Evolutionary conservation across 805 yeast genomes (phyloP), one percentile per base, ranked within the genome.

Genomic region (Kodamaea nitidulidarum): DNA sequence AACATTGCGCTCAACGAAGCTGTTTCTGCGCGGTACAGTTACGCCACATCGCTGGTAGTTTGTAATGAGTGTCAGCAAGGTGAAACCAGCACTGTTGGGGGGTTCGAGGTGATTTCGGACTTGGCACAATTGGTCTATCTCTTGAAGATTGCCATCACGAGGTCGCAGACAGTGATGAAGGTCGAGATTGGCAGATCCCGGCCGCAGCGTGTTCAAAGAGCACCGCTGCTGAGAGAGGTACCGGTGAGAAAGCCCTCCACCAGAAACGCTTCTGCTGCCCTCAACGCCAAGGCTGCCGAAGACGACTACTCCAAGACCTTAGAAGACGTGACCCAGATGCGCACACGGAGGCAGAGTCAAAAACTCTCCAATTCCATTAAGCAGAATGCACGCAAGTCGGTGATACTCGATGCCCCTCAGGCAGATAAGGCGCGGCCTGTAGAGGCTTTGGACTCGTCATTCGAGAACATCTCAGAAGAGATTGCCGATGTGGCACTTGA

Each of bases 131-230:
- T 88, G 53, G 70, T 81, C 14, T 87, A 80, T 55, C 63, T 93
- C 33, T 65, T 90, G 48, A 83, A 85, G 51, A 88, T 93, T 45
- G 98, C 98, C 0, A 67, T 90, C 34, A 76, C 84, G 3, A 71
- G 96, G 41, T 84, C 84, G 28, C 78, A 65, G 52, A 71, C 76
- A 14, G 84, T 81, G 0, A 79, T 83, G 77, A 54, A 45, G 37
- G 56, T 43, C 6, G 46, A 46, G 9, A 21, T 47, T 26, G 47
- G 44, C 3, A 24, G 27, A n/a, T 20, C 41, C 3, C 18, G 29
- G 9, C 30, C 15, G 6, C 28, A 10, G 32, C 22, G n/a, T n/a
- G 32, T 28, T 20, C 26, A 26, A 22, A 25, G 15, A 8, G 26
- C 37, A 7, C 36, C 24, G 16, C 31, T 14, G 16, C 31, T 12